Percentiles rank a stretch among this genome's conserved stretches.
These are phyloP conservation scores for Entomortierella chlamydospora DNA, from an alignment of 192 early-diverging fungal species.

Conservation along the genomic window DNA sequence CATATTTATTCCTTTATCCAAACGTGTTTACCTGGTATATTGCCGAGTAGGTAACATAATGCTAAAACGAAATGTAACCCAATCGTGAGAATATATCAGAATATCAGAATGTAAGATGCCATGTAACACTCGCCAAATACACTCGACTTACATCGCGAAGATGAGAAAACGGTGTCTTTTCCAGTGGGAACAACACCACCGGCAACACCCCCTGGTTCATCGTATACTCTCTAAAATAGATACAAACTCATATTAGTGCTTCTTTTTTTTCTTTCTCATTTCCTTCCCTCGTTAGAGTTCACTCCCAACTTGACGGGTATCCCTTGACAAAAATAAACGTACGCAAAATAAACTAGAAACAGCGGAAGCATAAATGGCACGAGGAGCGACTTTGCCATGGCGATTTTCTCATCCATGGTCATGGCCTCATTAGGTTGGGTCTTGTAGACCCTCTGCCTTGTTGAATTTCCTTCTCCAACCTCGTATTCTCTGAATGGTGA, in stretches of 20 bases:
- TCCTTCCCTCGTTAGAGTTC: too few relatives aligned
- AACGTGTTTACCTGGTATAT: slow-evolving; percentile 59
- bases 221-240: slow-evolving; percentile 42
- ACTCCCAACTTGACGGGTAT: too few relatives aligned
- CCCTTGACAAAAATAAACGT: slow-evolving; percentile 5
- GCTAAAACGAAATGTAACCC: slow-evolving; percentile 13
- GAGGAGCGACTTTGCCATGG: slow-evolving; percentile 34
- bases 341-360: slow-evolving; percentile 58
- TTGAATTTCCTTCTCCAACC: slow-evolving; percentile 7
- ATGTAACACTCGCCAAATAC: too few relatives aligned
- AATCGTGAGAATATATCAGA: too few relatives aligned
- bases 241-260: too few relatives aligned
- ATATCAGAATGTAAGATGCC: too few relatives aligned
- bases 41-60: slow-evolving; percentile 57
- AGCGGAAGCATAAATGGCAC: slow-evolving; percentile 55
- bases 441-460: slow-evolving; percentile 22
- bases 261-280: too few relatives aligned
- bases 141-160: slow-evolving; percentile 55
- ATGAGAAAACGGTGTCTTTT: slow-evolving; percentile 54
- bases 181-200: slow-evolving; percentile 49
- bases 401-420: slow-evolving; percentile 48
- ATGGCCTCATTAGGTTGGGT: slow-evolving; percentile 31
- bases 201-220: slow-evolving; percentile 58
- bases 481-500: slow-evolving; percentile 31
- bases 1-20: too few relatives aligned